Percentiles rank a stretch among this genome's conserved stretches.
Conservation (phyloP, 2,329 filamentous ascomycete genomes). For the Colletotrichum cuscutae region DNA sequence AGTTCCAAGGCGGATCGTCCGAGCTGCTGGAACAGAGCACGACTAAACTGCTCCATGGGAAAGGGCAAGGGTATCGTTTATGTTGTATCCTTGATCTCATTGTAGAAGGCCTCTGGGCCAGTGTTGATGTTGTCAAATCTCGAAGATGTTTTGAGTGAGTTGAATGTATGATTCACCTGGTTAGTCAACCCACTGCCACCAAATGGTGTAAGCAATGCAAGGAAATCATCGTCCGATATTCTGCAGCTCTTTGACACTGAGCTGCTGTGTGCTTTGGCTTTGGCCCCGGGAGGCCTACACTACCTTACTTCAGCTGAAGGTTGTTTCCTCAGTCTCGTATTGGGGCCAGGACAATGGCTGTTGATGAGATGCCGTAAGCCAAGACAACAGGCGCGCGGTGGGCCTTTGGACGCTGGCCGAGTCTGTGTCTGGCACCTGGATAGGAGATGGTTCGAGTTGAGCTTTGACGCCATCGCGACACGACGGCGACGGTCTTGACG, state of each 20-base stretch:
- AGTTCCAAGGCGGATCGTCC: slow-evolving; percentile 10
- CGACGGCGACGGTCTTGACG: slow-evolving; percentile 16
- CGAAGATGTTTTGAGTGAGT: background rate
- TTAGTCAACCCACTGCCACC: background rate
- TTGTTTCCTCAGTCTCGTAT: slow-evolving; percentile 27
- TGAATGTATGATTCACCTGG: background rate
- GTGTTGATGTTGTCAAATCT: background rate
- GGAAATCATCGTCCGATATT: background rate
- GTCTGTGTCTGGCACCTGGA: background rate
- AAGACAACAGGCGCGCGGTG: slow-evolving; percentile 19
- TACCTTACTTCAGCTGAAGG: slow-evolving; percentile 6
- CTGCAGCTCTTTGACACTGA: background rate
- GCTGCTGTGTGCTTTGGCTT: slow-evolving; percentile 1
- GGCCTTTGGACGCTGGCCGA: background rate
- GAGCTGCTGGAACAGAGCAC: slow-evolving; percentile 11
- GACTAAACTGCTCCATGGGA: background rate
- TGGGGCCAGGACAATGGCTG: background rate
- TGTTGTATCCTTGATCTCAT: background rate
- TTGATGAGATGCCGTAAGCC: slow-evolving; percentile 10
- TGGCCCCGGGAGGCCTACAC: background rate
- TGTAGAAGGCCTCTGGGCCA: background rate
- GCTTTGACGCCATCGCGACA: slow-evolving; percentile 31
- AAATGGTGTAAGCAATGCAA: background rate
- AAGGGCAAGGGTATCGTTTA: background rate
- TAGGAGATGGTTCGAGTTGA: slow-evolving; percentile 4